Evolutionary conservation across 768 basidiomycete species (phyloP), one percentile per base, ranked within the genome.

Genomic region (Mycena latifolia): DNA sequence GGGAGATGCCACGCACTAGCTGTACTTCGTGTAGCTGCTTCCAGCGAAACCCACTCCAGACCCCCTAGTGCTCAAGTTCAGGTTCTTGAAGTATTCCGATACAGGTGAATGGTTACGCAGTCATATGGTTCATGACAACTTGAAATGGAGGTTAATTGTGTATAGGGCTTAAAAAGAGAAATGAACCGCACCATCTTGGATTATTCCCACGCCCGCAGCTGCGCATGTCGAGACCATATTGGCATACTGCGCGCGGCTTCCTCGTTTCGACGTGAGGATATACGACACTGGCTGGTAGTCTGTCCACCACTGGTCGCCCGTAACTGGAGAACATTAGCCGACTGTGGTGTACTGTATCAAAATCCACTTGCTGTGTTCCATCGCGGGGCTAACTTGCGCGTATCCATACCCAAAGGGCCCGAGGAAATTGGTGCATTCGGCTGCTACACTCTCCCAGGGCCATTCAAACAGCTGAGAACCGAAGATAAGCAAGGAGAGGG

Each of bases 211-310:
- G 41, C 78, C 78, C n/a, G 75, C 78, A 8, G 46, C 61, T 46
- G 77, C 70, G 60, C 79, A 79, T 3, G 77, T 69, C 18, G 60
- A 62, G 39, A 79, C 66, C 79, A 80, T 71, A 79, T 80, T 80
- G 46, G 66, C 35, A 45, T 43, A 84, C 51, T 83, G 78, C 10
- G 63, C 31, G n/a, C 80, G 76, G 52, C 76, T 67, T 11, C 84
- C 84, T 0, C 82, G 79, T 70, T 85, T 85, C 20, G 80, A 81
- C 1, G 75, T 79, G 52, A 84, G 71, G 18, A 27, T 81, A 70
- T 84, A 83, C n/a, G 82, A 84, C 1, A 84, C 83, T 12, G 81
- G 78, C 66, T 85, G 84, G 66, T 85, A 84, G 69, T 84, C 84
- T 1, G 84, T 85, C 83, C 83, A 85, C 84, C 84, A 85, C 66